Evolutionary conservation across 164 flowering plant genomes (phyloP), one percentile per base, ranked within the genome.

Genomic region (Protea cynaroides): DNA sequence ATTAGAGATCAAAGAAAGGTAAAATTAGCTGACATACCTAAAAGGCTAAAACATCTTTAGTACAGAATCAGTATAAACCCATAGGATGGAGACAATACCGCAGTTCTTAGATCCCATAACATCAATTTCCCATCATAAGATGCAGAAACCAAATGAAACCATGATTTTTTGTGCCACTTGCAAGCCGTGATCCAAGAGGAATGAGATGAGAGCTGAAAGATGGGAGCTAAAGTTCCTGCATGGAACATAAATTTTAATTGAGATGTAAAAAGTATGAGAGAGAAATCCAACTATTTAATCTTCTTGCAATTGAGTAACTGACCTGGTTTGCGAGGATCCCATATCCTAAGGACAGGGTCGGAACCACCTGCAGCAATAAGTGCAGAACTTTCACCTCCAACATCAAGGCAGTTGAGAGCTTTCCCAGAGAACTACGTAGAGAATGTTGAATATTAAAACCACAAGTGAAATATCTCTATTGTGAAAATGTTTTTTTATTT

Each of bases 251-350:
- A 58, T 19, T 22, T 60, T 14, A 29, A 49, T 58, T 56, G 43
- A 63, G 56, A 36, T 25, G 62, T 18, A 18, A 18, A 5, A 5
- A 29, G 5, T 29, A 6, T 8, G 46, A 14, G 18, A 60, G 25
- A 38, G 25, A 29, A 5, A 5, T 29, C 34, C 34, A 29, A 29
- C 34, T 29, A 29, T 5, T 29, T 29, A 5, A 3, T 29, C 34
- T 29, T 29, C 34, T 29, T 29, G 2, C 34, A 29, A 29, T 5
- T 29, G 34, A 29, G 34, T 29, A 47, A 61, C 22, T 60, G 1
- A 86, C 98, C 98, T 81, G 96, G 96, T 75, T 86, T 91, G 54
- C 99, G 93, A 71, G 97, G 95, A 84, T 94, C 99, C 99, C 97
- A 94, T 66, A 94, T 77, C 75, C 95, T 78, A 62, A 94, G 78